A percentile compares a stretch with the other conserved stretches of the same genome.
These are phyloP conservation scores for Penicillium sp. DNA, from an alignment of 2,329 filamentous ascomycete species.

Conservation along the genomic window DNA sequence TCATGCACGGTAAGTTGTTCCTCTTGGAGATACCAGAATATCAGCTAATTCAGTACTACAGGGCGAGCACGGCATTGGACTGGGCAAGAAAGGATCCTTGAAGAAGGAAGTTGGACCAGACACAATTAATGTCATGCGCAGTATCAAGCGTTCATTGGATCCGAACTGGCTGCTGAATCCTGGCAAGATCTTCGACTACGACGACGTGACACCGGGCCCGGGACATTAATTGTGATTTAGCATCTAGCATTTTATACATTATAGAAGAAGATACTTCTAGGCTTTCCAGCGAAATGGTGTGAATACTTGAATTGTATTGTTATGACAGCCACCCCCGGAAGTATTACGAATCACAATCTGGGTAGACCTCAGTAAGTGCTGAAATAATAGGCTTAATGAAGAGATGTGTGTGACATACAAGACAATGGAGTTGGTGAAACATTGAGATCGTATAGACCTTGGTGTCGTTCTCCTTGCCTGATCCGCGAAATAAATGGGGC, in stretches of 20 bases:
- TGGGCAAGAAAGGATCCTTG: conserved; percentile 80
- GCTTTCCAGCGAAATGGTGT: not conserved
- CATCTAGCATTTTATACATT: not conserved
- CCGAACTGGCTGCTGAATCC: conserved; percentile 88
- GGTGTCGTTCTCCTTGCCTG: too few species aligned
- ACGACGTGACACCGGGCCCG: not conserved
- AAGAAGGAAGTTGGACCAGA: conserved; percentile 75
- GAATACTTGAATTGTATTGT: not conserved
- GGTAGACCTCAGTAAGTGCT: too few species aligned
- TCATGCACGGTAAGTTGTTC: conserved; percentile 65
- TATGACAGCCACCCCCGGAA: too few species aligned
- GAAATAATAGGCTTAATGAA: too few species aligned
- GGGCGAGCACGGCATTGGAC: conserved; percentile 81
- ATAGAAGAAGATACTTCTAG: not conserved
- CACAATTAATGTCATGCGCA: conserved; percentile 80
- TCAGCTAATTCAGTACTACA: conserved; percentile 18
- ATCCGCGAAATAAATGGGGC: too few species aligned
- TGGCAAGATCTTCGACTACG: conserved; percentile 77
- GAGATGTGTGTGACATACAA: too few species aligned
- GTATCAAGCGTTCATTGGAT: conserved; percentile 78
- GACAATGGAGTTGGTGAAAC: too few species aligned
- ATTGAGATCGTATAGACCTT: too few species aligned
- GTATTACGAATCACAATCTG: too few species aligned
- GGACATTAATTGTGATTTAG: conserved; percentile 4
- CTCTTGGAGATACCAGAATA: not conserved